Base-by-base conservation (phyloP, 495 filamentous ascomycete species). In the Talaromyces proteolyticus region DNA sequence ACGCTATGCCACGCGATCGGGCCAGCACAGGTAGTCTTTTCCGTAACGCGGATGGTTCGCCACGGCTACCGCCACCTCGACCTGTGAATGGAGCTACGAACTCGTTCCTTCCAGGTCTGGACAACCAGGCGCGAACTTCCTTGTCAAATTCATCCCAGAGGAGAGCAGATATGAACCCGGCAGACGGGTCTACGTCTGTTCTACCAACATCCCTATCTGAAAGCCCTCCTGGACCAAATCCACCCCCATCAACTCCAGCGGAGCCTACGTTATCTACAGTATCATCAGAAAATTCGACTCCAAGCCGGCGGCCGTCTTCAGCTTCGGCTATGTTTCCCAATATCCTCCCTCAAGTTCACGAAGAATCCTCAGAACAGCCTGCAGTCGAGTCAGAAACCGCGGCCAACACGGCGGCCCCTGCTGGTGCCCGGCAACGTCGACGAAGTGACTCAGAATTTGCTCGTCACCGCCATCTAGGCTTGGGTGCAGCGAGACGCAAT, bases 211-310 rank as follows among this genome's bases (percentile, higher is more conserved):
- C 62, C 3, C 56, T 78, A 38, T 75, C 78, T 3, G 82, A 85
- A 47, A 76, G 80, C 18, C 77, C 82, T 17, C 72, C 78, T 11
- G 85, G 82, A 17, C 80, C 82, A 23, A 67, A 78, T 47, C 84
- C 85, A 22, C 85, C 85, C 20, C 85, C 85, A 3, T 82, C 84
- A 11, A 87, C 84, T 3, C 84, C 84, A 3, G 84, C 84, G 29
- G 84, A 85, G 41, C 75, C 75, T 8, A 79, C 73, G 2, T 51
- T 84, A 18, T 81, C 79, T 42, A 72, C 75, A 21, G 74, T 78
- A 17, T 79, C 80, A 25, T 82, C 76, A 18, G 79, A 75, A 19
- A 73, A 70, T 50, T 75, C 75, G 14, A 80, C 80, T 12, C 79
- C 78, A 11, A 77, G 65, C 46, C 68, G 75, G 12, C 65, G 77